These are phyloP conservation scores for Calonectria hawksworthii DNA, from an alignment of 2,329 filamentous ascomycete genomes.

Conservation along the genomic window DNA sequence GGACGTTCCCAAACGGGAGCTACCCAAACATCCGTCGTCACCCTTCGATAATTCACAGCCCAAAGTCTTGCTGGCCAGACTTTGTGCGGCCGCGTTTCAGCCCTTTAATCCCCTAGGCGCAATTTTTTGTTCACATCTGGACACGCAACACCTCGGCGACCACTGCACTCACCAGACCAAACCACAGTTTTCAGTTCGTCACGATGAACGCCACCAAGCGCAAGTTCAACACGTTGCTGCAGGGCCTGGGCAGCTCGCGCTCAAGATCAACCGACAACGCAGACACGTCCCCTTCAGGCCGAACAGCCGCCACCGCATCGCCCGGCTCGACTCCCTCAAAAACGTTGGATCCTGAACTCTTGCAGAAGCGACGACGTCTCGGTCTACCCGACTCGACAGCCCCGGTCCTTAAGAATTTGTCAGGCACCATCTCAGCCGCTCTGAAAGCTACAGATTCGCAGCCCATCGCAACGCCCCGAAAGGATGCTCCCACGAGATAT, in stretches of 20 bases:
- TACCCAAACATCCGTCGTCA: conserved; percentile 25
- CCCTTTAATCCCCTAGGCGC: not conserved
- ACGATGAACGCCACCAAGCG: conserved; percentile 84
- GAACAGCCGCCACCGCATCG: conserved; percentile 29
- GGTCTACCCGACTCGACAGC: conserved; percentile 59
- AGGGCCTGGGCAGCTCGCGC: conserved; percentile 69
- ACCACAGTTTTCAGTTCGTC: not conserved
- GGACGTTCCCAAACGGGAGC: conserved; percentile 23
- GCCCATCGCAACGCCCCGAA: conserved; percentile 33
- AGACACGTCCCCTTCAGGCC: conserved; percentile 26
- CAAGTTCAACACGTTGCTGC: conserved; percentile 84
- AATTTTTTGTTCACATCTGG: not conserved
- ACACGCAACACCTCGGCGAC: not conserved
- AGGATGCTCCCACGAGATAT: conserved; percentile 73
- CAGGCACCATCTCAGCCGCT: conserved; percentile 41
- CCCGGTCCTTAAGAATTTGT: conserved; percentile 45
- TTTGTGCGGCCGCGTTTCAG: not conserved
- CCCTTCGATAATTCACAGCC: not conserved
- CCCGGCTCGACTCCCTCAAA: conserved; percentile 30
- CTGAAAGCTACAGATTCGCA: conserved; percentile 39
- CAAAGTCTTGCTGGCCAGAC: conserved; percentile 24
- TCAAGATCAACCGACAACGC: conserved; percentile 28
- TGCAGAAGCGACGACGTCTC: conserved; percentile 68
- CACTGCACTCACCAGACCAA: not conserved
- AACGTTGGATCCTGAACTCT: conserved; percentile 55